Evolutionary conservation across 2,329 filamentous ascomycete species (phyloP).

Genomic region (Ramichloridium luteum): DNA sequence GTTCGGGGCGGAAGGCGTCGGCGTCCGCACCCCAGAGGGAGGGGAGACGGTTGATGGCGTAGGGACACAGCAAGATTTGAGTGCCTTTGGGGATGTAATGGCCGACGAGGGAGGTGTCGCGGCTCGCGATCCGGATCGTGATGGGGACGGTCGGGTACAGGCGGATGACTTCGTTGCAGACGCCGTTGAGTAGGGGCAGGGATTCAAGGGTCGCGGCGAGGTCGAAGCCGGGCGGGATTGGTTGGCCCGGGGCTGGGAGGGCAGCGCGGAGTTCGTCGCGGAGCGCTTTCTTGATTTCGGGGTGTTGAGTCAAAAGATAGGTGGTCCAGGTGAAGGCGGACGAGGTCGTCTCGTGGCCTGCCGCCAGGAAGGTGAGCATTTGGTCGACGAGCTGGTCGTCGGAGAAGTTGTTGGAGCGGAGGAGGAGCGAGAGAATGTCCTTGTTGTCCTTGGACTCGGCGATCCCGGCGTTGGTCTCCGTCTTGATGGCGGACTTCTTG

Average conservation of each 20-base stretch:
- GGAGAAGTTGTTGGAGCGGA: slow-evolving; percentile 41
- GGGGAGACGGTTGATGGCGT: slow-evolving; percentile 32
- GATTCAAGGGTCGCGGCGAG: slow-evolving; percentile 30
- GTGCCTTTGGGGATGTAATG: slow-evolving; percentile 30
- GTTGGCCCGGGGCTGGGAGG: slow-evolving; percentile 38
- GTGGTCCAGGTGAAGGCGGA: slow-evolving; percentile 63
- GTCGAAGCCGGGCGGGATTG: slow-evolving; percentile 17
- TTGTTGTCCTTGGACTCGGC: slow-evolving; percentile 21
- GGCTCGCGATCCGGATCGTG: slow-evolving; percentile 33
- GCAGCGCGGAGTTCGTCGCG: slow-evolving; percentile 53
- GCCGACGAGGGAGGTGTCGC: slow-evolving; percentile 30
- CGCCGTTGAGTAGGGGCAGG: slow-evolving; percentile 35
- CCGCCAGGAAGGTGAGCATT: slow-evolving; percentile 44
- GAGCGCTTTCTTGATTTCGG: slow-evolving; percentile 52
- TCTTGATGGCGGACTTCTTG: slow-evolving; percentile 31
- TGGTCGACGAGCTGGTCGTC: slow-evolving; percentile 43
- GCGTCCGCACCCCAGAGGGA: slow-evolving; percentile 32
- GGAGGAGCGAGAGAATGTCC: slow-evolving; percentile 38
- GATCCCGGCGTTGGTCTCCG: too few species aligned
- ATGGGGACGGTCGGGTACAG: slow-evolving; percentile 37
- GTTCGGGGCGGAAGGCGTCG: slow-evolving; percentile 31
- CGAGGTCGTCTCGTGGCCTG: slow-evolving; percentile 64
- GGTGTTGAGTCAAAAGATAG: slow-evolving; percentile 56
- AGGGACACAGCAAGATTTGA: slow-evolving; percentile 27
- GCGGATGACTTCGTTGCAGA: slow-evolving; percentile 35